Percentiles rank a stretch among this genome's conserved stretches.
These are phyloP conservation scores for Ophiocordyceps sinensis DNA, from an alignment of 2,329 filamentous ascomycete genomes.

Conservation along the genomic window DNA sequence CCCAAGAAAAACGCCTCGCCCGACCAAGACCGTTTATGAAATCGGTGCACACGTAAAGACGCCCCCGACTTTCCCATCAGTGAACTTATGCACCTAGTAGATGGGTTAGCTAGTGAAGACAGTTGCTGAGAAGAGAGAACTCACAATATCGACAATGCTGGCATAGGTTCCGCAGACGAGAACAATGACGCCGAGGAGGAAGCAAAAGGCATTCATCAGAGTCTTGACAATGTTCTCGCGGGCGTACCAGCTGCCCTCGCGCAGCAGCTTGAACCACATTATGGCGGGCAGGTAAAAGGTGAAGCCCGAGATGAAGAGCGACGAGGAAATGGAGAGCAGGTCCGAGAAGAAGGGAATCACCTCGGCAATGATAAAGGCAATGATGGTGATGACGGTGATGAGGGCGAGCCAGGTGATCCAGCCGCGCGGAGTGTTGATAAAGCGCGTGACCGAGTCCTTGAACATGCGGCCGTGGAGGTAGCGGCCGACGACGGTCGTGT, in stretches of 20 bases:
- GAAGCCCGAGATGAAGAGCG: conserved; percentile 30
- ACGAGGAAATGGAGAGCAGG: conserved; percentile 37
- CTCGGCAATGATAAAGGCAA: conserved; percentile 57
- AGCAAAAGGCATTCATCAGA: conserved; percentile 10
- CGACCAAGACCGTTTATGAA: not conserved
- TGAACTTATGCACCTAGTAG: conserved; percentile 4
- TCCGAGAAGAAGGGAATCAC: conserved; percentile 59
- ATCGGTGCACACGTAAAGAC: conserved; percentile 8
- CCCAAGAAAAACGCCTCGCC: not conserved
- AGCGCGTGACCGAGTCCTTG: conserved; percentile 26
- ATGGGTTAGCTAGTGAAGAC: not conserved
- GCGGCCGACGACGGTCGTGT: conserved; percentile 32
- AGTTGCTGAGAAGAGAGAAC: not conserved
- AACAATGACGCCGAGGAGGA: conserved; percentile 11
- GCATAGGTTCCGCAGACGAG: conserved; percentile 12
- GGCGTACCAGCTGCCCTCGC: conserved; percentile 11
- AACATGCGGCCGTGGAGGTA: conserved; percentile 32
- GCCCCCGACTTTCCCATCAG: conserved; percentile 3
- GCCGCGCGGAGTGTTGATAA: conserved; percentile 32
- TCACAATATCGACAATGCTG: conserved; percentile 13
- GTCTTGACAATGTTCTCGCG: conserved; percentile 11
- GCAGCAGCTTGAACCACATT: conserved; percentile 24
- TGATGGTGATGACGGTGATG: conserved; percentile 38
- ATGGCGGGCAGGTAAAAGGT: conserved; percentile 22
- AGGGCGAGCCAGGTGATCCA: conserved; percentile 44